Percentiles rank a stretch among this genome's conserved stretches.
phyloP scores from a whole-genome alignment of 495 filamentous ascomycete species.

The Annulohypoxylon bovei region DNA sequence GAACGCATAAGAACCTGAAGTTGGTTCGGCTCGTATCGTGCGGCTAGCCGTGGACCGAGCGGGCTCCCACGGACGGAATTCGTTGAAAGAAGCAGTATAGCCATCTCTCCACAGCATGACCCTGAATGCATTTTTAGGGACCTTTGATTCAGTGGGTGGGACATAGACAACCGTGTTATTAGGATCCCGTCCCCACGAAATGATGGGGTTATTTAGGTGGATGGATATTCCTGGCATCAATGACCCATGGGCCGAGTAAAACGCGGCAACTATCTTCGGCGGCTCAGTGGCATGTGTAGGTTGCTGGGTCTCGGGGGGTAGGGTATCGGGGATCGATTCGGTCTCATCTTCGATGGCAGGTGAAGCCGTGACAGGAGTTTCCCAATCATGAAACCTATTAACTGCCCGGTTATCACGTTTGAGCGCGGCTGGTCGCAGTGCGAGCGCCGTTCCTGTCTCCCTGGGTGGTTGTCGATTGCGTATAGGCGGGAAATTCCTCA shows the following conservation, averaged over 20 bases:
- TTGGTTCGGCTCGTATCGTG: slow-evolving; percentile 44
- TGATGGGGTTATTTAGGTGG: slow-evolving; percentile 68
- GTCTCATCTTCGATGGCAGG: slow-evolving; percentile 26
- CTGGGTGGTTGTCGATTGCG: slow-evolving; percentile 8
- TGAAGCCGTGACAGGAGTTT: slow-evolving; percentile 5
- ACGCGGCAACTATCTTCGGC: slow-evolving; percentile 42
- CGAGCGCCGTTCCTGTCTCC: slow-evolving; percentile 19
- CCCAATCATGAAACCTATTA: slow-evolving; percentile 6
- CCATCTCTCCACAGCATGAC: slow-evolving; percentile 75
- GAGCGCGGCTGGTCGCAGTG: slow-evolving; percentile 27
- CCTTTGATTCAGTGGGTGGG: slow-evolving; percentile 66
- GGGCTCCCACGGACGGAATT: slow-evolving; percentile 54
- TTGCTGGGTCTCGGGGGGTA: slow-evolving; percentile 21
- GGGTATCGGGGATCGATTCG: slow-evolving; percentile 33
- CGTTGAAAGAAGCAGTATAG: slow-evolving; percentile 59
- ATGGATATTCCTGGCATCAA: slow-evolving; percentile 64
- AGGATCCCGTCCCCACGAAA: slow-evolving; percentile 77
- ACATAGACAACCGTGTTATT: slow-evolving; percentile 70
- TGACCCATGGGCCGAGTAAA: slow-evolving; percentile 58
- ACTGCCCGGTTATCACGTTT: slow-evolving; percentile 28
- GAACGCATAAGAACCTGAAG: slow-evolving; percentile 68
- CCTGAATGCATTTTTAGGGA: slow-evolving; percentile 84
- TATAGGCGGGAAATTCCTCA: slow-evolving; percentile 59
- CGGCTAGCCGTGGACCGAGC: slow-evolving; percentile 38
- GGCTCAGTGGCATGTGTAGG: slow-evolving; percentile 25